A percentile compares a stretch with the other conserved stretches of the same genome.
These are phyloP conservation scores for Fonsecaea pedrosoi DNA, from an alignment of 2,329 filamentous ascomycete genomes.

Conservation along the genomic window DNA sequence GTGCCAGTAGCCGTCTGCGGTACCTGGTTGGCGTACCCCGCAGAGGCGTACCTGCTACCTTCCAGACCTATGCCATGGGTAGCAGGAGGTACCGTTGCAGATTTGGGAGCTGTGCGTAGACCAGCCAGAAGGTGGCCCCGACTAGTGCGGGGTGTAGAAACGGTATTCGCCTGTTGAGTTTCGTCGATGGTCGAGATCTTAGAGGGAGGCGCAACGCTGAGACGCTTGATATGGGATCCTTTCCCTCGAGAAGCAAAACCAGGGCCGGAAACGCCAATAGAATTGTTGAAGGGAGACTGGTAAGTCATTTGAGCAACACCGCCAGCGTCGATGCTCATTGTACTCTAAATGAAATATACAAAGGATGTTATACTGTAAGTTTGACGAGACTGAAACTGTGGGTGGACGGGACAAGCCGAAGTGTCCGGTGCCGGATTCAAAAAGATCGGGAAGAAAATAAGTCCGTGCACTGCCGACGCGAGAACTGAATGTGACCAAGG, in stretches of 20 bases:
- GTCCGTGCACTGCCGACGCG: slow-evolving; percentile 28
- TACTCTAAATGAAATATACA: slow-evolving; percentile 27
- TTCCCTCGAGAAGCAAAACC: slow-evolving; percentile 87
- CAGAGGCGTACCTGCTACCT: slow-evolving; percentile 55
- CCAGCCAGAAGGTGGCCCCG: slow-evolving; percentile 93
- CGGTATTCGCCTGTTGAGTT: slow-evolving; percentile 68
- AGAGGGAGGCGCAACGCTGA: slow-evolving; percentile 75
- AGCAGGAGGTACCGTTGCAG: slow-evolving; percentile 72
- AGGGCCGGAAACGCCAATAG: slow-evolving; percentile 75
- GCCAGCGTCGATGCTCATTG: slow-evolving; percentile 78
- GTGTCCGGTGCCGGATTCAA: slow-evolving; percentile 10
- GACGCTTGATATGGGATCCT: slow-evolving; percentile 85
- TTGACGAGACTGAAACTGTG: slow-evolving; percentile 10
- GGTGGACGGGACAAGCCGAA: slow-evolving; percentile 13
- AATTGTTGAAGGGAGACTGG: slow-evolving; percentile 73
- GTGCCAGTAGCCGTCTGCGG: slow-evolving; percentile 67
- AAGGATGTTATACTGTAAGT: slow-evolving; percentile 23
- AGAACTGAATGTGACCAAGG: slow-evolving; percentile 28
- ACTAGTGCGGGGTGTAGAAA: slow-evolving; percentile 87
- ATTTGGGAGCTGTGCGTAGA: slow-evolving; percentile 91
- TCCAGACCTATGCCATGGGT: slow-evolving; percentile 60
- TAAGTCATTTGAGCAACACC: slow-evolving; percentile 99
- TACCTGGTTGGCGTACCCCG: slow-evolving; percentile 54
- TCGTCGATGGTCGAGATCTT: slow-evolving; percentile 73
- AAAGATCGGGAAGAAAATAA: slow-evolving; percentile 19